Evolutionary conservation across 2,329 filamentous ascomycete species (phyloP).

Genomic region (Nothopassalora personata): DNA sequence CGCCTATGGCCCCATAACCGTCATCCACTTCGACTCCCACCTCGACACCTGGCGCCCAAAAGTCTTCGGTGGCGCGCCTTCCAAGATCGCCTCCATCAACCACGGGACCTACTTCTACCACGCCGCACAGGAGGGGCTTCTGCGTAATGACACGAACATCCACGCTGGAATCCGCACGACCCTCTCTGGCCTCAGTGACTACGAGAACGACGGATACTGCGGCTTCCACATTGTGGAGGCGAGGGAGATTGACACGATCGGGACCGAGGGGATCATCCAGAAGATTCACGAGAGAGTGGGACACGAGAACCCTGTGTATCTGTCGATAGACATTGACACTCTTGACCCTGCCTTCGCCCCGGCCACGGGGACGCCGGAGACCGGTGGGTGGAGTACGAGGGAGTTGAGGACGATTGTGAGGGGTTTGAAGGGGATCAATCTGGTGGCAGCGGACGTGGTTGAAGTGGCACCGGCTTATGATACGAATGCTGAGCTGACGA

Average conservation of each 20-base stretch:
- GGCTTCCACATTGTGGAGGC: slow-evolving; percentile 79
- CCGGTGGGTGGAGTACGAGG: slow-evolving; percentile 68
- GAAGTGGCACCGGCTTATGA: slow-evolving; percentile 70
- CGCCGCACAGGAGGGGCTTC: slow-evolving; percentile 68
- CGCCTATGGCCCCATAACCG: slow-evolving; percentile 63
- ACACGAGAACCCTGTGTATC: slow-evolving; percentile 65
- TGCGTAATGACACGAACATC: slow-evolving; percentile 78
- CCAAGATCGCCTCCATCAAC: slow-evolving; percentile 70
- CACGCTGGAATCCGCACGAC: slow-evolving; percentile 84
- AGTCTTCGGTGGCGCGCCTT: slow-evolving; percentile 78
- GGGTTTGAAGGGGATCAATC: slow-evolving; percentile 62
- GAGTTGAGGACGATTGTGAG: slow-evolving; percentile 67
- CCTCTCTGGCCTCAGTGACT: slow-evolving; percentile 70
- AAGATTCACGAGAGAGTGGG: slow-evolving; percentile 66
- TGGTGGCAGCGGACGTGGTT: slow-evolving; percentile 66
- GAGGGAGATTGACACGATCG: slow-evolving; percentile 63
- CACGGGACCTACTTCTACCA: slow-evolving; percentile 86
- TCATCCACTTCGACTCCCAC: slow-evolving; percentile 60
- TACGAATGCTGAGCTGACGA: slow-evolving; percentile 66
- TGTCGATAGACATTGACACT: slow-evolving; percentile 83
- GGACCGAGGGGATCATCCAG: slow-evolving; percentile 66
- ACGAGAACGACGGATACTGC: slow-evolving; percentile 79
- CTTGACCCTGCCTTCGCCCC: slow-evolving; percentile 78
- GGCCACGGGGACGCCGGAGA: slow-evolving; percentile 70
- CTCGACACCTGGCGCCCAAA: slow-evolving; percentile 67